These are phyloP conservation scores for Aurantiochytrium sp. DNA, from an alignment of 108 stramenopile species.

Conservation along the genomic window DNA sequence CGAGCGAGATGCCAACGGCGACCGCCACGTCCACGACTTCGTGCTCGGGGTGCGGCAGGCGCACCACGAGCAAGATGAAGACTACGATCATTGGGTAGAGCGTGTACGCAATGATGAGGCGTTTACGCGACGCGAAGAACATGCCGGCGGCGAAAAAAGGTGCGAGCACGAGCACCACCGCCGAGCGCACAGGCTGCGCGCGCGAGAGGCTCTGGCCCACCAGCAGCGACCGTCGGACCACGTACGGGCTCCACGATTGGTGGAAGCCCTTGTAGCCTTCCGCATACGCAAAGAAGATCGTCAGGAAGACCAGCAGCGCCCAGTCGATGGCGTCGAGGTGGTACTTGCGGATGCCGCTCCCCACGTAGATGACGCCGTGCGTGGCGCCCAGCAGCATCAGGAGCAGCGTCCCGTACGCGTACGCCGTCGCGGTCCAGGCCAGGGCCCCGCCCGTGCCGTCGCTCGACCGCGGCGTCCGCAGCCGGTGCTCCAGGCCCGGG, in stretches of 20 bases:
- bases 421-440: background rate
- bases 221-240: background rate
- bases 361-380: background rate
- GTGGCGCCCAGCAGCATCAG: constrained; percentile 9
- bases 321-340: background rate
- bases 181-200: background rate
- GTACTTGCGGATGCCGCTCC: background rate
- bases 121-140: background rate
- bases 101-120: background rate
- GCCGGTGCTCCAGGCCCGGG: background rate
- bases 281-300: background rate
- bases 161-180: background rate
- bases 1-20: background rate
- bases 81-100: background rate
- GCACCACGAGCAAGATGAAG: background rate
- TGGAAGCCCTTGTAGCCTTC: background rate
- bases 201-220: background rate
- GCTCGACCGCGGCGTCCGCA: background rate
- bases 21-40: background rate
- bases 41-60: background rate
- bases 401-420: background rate
- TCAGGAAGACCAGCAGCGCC: background rate
- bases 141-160: constrained; percentile 9
- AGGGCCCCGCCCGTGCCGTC: background rate
- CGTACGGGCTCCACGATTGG: background rate